These are phyloP conservation scores for Rhizophagus prolifer DNA, from an alignment of 192 early-diverging fungal species.

Conservation along the genomic window DNA sequence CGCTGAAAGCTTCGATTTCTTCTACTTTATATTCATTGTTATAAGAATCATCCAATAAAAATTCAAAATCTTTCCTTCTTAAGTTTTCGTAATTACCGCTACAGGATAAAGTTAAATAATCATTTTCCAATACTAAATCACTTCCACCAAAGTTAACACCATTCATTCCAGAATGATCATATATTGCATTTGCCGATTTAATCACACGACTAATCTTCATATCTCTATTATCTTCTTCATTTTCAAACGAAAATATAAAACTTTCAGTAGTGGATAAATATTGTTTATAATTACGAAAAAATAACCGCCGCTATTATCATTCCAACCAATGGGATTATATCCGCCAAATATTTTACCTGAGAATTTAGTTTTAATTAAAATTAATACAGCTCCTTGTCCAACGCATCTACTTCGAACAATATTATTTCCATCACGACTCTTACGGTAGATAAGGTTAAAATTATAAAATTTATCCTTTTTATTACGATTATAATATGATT, in stretches of 20 bases:
- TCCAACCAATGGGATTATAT: background rate
- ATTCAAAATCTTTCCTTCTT: too few relatives aligned
- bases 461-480: background rate
- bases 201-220: too few relatives aligned
- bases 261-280: too few relatives aligned
- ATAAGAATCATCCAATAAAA: too few relatives aligned
- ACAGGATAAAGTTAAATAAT: too few relatives aligned
- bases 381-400: background rate
- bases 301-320: too few relatives aligned
- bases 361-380: background rate
- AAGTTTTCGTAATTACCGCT: background rate
- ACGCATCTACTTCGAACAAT: background rate
- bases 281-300: too few relatives aligned
- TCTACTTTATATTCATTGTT: background rate
- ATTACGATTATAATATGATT: background rate
- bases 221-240: too few relatives aligned
- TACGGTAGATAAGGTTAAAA: conserved; percentile 7
- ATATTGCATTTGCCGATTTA: background rate
- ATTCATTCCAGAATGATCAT: background rate
- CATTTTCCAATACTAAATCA: too few relatives aligned
- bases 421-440: conserved; percentile 4
- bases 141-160: background rate
- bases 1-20: background rate
- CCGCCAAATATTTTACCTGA: background rate
- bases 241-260: too few relatives aligned